These are phyloP conservation scores for Citrus hindsii DNA, from an alignment of 345 rosid genomes.

Conservation along the genomic window DNA sequence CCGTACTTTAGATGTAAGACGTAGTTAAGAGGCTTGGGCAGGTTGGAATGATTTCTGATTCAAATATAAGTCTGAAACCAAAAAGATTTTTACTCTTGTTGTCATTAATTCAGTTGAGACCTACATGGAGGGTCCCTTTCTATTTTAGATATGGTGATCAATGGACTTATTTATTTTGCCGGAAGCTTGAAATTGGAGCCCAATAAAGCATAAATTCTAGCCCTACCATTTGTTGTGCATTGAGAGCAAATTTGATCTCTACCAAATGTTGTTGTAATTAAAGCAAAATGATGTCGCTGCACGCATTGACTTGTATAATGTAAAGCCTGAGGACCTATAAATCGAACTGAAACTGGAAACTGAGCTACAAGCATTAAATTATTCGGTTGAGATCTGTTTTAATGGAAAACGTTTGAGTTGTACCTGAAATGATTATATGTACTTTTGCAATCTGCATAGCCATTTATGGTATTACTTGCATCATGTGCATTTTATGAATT, in stretches of 20 bases:
- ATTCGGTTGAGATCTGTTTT: background rate
- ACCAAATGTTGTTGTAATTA: background rate
- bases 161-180: background rate
- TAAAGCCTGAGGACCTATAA: background rate
- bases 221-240: background rate
- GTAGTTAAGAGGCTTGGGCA: background rate
- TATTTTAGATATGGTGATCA: background rate
- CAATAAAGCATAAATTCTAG: background rate
- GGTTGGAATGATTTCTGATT: background rate
- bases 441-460: background rate
- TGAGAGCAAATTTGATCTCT: no score
- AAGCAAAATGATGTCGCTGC: background rate
- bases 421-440: background rate
- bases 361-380: background rate
- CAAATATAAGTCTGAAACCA: background rate
- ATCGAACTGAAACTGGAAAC: background rate
- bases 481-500: background rate
- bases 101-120: background rate
- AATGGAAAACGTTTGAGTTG: background rate
- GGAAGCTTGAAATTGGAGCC: background rate
- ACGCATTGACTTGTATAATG: background rate
- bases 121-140: background rate
- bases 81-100: background rate
- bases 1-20: background rate
- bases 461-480: background rate